phyloP scores from a whole-genome alignment of 305 asterid species.

The Fraxinus nigra region DNA sequence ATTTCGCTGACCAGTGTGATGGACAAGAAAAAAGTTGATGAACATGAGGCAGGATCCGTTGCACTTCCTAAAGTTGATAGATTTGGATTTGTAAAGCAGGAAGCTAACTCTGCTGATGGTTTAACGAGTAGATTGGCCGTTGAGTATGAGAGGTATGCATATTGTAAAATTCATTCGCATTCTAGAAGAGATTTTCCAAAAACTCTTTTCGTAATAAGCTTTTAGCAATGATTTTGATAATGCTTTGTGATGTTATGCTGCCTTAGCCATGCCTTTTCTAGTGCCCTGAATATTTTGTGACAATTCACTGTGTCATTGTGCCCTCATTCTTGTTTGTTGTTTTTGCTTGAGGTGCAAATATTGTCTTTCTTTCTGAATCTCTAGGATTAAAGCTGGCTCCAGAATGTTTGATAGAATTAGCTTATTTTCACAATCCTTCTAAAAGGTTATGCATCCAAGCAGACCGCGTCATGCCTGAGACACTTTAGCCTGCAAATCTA shows the following conservation, averaged over 20 bases:
- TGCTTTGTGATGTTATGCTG: not conserved
- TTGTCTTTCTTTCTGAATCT: slow-evolving; percentile 4
- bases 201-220: not conserved
- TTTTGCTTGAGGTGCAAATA: slow-evolving; percentile 1
- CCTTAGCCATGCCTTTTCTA: slow-evolving; percentile 12
- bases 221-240: not conserved
- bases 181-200: not conserved
- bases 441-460: not conserved
- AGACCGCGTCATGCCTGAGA: not conserved
- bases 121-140: slow-evolving; percentile 47
- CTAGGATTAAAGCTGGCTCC: not conserved
- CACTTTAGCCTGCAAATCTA: not conserved
- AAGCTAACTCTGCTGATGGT: slow-evolving; percentile 46
- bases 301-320: not conserved
- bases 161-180: not conserved
- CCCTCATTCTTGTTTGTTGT: not conserved
- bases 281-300: not conserved
- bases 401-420: not conserved
- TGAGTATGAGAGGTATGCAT: slow-evolving; percentile 52
- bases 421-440: not conserved
- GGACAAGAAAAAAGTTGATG: slow-evolving; percentile 65
- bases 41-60: slow-evolving; percentile 38
- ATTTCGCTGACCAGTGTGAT: slow-evolving; percentile 21
- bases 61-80: slow-evolving; percentile 60
- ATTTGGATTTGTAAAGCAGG: slow-evolving; percentile 68